Conservation (phyloP, 2,329 filamentous ascomycete species). For the Aspergillus calidoustus region DNA sequence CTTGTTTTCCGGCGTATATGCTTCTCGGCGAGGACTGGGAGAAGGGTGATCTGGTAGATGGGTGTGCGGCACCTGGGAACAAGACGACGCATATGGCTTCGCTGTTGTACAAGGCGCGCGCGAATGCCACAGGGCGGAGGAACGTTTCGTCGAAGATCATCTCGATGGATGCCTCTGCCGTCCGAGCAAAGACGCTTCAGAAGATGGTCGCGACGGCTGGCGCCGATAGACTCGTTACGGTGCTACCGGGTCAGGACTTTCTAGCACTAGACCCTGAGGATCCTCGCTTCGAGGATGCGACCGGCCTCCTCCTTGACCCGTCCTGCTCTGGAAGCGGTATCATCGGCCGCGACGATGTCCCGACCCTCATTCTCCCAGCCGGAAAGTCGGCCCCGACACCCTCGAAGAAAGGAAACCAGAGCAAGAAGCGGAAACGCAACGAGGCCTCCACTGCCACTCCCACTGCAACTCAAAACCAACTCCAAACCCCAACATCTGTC, state of each 20-base stretch:
- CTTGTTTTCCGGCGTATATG: slow-evolving; percentile 92
- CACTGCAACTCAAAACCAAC: slow-evolving; percentile 11
- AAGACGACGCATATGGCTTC: slow-evolving; percentile 94
- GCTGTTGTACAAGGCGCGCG: slow-evolving; percentile 55
- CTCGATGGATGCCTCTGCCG: slow-evolving; percentile 45
- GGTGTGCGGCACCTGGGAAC: slow-evolving; percentile 92
- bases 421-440: slow-evolving; percentile 52
- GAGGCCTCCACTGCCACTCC: neutral
- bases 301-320: slow-evolving; percentile 83
- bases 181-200: slow-evolving; percentile 73
- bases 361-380: slow-evolving; percentile 64
- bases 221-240: slow-evolving; percentile 66
- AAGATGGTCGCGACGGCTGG: slow-evolving; percentile 85
- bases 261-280: slow-evolving; percentile 71
- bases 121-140: slow-evolving; percentile 28
- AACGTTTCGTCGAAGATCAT: slow-evolving; percentile 50
- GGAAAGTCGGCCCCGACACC: slow-evolving; percentile 28
- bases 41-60: slow-evolving; percentile 82
- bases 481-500: slow-evolving; percentile 14
- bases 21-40: slow-evolving; percentile 63
- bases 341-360: slow-evolving; percentile 80
- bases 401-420: slow-evolving; percentile 19
- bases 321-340: slow-evolving; percentile 97
- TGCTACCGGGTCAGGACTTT: slow-evolving; percentile 81
- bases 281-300: slow-evolving; percentile 69